phyloP scores from a whole-genome alignment of 2,329 filamentous ascomycete genomes.

The Zopfia rhizophila region DNA sequence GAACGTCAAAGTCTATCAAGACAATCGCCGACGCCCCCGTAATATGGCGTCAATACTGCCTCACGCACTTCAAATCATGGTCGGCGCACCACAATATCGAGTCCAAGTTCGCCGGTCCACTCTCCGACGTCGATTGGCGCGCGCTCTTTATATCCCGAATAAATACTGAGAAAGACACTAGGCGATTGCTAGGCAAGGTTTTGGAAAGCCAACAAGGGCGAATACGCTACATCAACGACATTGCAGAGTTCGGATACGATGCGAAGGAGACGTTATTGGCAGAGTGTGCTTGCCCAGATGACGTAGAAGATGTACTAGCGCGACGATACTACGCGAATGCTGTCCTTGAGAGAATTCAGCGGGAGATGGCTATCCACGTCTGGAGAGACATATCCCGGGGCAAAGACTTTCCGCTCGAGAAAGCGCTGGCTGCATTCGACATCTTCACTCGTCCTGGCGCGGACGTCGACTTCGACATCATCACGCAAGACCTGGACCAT shows the following conservation, averaged over 20 bases:
- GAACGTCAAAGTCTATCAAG: constrained; percentile 71
- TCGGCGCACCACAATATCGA: constrained; percentile 56
- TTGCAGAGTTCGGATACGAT: constrained; percentile 82
- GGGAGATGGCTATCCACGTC: constrained; percentile 78
- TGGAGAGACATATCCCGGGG: constrained; percentile 71
- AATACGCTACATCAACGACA: constrained; percentile 73
- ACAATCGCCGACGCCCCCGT: constrained; percentile 75
- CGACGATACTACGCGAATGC: constrained; percentile 79
- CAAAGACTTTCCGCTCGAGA: constrained; percentile 72
- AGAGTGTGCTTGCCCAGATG: constrained; percentile 69
- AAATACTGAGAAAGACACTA: constrained; percentile 46
- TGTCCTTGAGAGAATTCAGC: constrained; percentile 81
- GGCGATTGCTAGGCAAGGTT: constrained; percentile 69
- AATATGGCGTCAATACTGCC: constrained; percentile 84
- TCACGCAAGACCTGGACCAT: constrained; percentile 69
- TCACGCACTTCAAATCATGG: constrained; percentile 78
- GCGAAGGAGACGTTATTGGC: constrained; percentile 83
- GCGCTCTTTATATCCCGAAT: constrained; percentile 51
- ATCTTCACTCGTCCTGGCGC: constrained; percentile 84
- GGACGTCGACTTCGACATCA: constrained; percentile 76
- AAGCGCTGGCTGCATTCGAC: constrained; percentile 83
- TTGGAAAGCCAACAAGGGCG: constrained; percentile 76
- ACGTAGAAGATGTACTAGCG: constrained; percentile 78
- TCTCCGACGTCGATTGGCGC: constrained; percentile 78
- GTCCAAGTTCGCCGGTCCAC: constrained; percentile 53